Percentiles rank a stretch among this genome's conserved stretches.
Evolutionary conservation across 805 yeast genomes (phyloP).

Genomic region (Candida railenensis): DNA sequence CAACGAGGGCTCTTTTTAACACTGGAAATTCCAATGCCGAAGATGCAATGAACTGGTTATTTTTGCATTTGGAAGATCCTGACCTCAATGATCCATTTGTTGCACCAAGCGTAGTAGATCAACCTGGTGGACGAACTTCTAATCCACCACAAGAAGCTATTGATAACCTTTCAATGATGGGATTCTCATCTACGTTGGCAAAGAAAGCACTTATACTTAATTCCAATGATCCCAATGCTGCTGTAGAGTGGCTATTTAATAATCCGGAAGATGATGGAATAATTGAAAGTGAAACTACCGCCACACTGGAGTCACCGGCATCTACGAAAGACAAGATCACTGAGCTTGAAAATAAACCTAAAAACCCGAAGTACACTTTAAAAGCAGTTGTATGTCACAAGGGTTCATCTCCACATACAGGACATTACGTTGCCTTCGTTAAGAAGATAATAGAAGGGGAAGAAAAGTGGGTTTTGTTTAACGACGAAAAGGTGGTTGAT

Average conservation of each 20-base stretch:
- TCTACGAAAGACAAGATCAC: conserved; percentile 17
- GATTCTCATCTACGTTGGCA: conserved; percentile 66
- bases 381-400: conserved; percentile 81
- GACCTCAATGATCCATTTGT: conserved; percentile 67
- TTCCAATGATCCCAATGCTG: conserved; percentile 62
- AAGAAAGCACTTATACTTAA: conserved; percentile 66
- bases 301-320: conserved; percentile 11
- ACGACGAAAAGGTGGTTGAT: conserved; percentile 83
- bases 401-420: conserved; percentile 86
- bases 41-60: conserved; percentile 85
- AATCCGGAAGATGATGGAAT: conserved; percentile 79
- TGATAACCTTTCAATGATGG: conserved; percentile 65
- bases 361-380: conserved; percentile 44
- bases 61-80: conserved; percentile 83
- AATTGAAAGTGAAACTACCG: conserved; percentile 22
- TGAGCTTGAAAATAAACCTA: conserved; percentile 13
- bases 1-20: conserved; percentile 63
- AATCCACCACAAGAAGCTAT: conserved; percentile 39
- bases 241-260: conserved; percentile 88
- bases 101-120: conserved; percentile 18
- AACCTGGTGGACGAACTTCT: conserved; percentile 11
- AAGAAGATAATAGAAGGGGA: conserved; percentile 39
- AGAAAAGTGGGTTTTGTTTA: conserved; percentile 71
- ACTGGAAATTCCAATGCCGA: conserved; percentile 71
- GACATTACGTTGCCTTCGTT: conserved; percentile 85